Evolutionary conservation across 495 filamentous ascomycete species (phyloP).

Genomic region (Penicillium canescens): DNA sequence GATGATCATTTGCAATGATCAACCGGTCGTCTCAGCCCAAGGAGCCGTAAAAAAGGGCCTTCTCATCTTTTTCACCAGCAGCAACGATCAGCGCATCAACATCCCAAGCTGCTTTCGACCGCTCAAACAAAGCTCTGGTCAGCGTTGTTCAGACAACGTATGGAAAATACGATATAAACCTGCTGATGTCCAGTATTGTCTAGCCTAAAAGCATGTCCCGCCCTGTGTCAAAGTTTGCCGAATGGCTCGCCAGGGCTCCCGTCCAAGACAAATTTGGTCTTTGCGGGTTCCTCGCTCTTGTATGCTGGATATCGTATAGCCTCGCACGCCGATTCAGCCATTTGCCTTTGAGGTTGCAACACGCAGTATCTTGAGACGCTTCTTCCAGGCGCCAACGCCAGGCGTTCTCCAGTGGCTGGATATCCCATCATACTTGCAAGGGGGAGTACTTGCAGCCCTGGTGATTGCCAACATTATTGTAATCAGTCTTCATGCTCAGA

Average conservation of each 20-base stretch:
- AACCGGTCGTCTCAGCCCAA: not conserved
- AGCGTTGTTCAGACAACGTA: not conserved
- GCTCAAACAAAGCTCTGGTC: not conserved
- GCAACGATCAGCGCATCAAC: not conserved
- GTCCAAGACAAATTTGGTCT: not conserved
- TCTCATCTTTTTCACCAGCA: not conserved
- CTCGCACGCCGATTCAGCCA: not conserved
- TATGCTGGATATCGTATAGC: not conserved
- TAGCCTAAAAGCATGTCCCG: not conserved
- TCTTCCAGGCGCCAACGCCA: not conserved
- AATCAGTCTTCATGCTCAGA: not conserved
- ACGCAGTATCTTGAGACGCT: slow-evolving; percentile 1
- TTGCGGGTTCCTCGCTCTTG: not conserved
- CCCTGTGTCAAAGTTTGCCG: not conserved
- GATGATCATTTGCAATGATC: not conserved
- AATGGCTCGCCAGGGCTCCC: not conserved
- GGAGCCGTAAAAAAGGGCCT: not conserved
- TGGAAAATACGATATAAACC: not conserved
- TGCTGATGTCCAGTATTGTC: not conserved
- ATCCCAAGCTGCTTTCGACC: not conserved
- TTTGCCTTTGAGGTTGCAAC: not conserved
- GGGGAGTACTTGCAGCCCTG: not conserved
- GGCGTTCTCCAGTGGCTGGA: too few relatives aligned
- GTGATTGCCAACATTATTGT: slow-evolving; percentile 4
- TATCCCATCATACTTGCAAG: slow-evolving; percentile 3